Percentiles rank a stretch among this genome's conserved stretches.
Conservation (phyloP, 2,329 filamentous ascomycete species). For the Aspergillus felis region DNA sequence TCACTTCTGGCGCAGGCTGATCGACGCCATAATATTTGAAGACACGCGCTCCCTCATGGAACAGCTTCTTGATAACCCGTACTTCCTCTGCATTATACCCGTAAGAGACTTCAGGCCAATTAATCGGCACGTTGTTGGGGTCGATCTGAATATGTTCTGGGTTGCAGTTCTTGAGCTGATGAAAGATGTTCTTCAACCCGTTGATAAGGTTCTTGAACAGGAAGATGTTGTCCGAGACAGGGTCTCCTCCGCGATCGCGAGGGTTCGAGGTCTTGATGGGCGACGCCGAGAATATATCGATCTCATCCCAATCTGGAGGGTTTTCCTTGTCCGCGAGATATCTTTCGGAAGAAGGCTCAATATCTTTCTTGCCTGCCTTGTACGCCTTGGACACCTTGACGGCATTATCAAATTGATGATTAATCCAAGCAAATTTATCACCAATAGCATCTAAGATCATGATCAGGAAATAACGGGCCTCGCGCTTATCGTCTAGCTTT, state of each 20-base stretch:
- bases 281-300: conserved; percentile 93
- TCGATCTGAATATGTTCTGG: conserved; percentile 66
- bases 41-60: conserved; percentile 91
- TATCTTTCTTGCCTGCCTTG: conserved; percentile 66
- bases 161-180: conserved; percentile 89
- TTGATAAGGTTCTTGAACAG: conserved; percentile 95
- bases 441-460: conserved; percentile 98
- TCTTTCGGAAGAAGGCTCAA: conserved; percentile 65
- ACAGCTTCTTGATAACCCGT: conserved; percentile 91
- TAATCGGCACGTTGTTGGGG: conserved; percentile 70
- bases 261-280: conserved; percentile 95
- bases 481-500: conserved; percentile 85
- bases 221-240: conserved; percentile 95
- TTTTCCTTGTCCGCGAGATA: conserved; percentile 79
- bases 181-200: conserved; percentile 93
- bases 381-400: conserved; percentile 91
- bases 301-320: conserved; percentile 92
- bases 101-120: conserved; percentile 94
- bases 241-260: conserved; percentile 81
- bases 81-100: conserved; percentile 98
- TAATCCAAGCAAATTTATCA: conserved; percentile 98
- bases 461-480: conserved; percentile 91
- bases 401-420: conserved; percentile 89
- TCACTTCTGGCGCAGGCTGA: conserved; percentile 67
- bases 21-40: conserved; percentile 97